These are phyloP conservation scores for Trichomonas vaginalis DNA, from an alignment of 208 protist genomes.

Conservation along the genomic window DNA sequence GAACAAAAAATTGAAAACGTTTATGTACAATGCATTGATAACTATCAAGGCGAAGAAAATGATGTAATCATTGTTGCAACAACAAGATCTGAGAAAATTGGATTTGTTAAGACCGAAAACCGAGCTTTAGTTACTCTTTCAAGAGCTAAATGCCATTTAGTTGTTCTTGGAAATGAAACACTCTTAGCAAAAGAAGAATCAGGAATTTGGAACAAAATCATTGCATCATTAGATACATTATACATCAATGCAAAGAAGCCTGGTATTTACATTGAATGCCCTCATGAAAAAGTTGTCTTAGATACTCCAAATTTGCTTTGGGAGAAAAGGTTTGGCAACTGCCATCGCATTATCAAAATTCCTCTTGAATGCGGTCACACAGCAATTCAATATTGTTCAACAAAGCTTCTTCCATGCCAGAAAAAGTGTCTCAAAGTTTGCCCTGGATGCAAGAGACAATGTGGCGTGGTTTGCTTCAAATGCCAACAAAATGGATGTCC, in stretches of 20 bases:
- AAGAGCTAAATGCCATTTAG: background rate
- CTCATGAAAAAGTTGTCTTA: background rate
- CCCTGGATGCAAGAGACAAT: background rate
- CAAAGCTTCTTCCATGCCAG: background rate
- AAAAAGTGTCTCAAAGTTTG: background rate
- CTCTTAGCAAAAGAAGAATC: background rate
- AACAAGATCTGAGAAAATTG: background rate
- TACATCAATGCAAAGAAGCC: background rate
- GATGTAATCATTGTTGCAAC: background rate
- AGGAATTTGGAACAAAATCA: background rate
- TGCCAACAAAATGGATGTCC: background rate
- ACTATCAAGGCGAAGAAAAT: slow-evolving; percentile 7
- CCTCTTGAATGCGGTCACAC: background rate
- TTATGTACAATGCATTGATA: background rate
- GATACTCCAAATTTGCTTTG: background rate
- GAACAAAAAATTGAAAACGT: background rate
- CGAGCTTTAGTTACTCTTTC: background rate
- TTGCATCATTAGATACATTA: background rate
- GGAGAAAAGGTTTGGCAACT: background rate
- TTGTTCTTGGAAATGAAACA: background rate
- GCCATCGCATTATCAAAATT: background rate
- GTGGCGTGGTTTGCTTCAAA: background rate
- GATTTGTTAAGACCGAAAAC: background rate
- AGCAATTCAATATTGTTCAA: background rate
- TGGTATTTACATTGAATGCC: background rate